Evolutionary conservation across 495 filamentous ascomycete genomes (phyloP).

Genomic region (Aspergillus indologenus): DNA sequence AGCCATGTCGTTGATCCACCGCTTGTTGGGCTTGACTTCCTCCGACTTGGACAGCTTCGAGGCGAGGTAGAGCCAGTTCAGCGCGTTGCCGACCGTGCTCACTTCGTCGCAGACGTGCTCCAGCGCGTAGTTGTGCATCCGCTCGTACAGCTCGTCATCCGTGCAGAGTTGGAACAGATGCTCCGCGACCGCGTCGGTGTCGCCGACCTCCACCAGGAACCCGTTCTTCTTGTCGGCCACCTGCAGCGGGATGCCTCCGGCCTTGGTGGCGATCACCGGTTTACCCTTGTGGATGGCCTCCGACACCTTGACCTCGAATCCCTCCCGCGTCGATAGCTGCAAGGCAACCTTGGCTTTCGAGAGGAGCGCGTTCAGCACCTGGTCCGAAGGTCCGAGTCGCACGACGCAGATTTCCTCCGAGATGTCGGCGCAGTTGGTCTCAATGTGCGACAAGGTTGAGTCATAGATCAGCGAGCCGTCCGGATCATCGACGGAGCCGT

Average conservation of each 20-base stretch:
- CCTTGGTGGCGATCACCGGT: constrained; percentile 74
- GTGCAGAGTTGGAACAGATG: constrained; percentile 70
- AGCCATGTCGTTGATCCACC: constrained; percentile 80
- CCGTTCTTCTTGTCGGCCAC: constrained; percentile 71
- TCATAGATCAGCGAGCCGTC: constrained; percentile 74
- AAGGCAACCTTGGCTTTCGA: constrained; percentile 69
- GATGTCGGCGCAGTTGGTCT: constrained; percentile 51
- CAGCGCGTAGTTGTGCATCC: constrained; percentile 66
- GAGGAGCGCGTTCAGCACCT: constrained; percentile 77
- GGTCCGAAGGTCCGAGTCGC: constrained; percentile 74
- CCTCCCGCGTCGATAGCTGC: constrained; percentile 80
- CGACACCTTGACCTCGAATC: constrained; percentile 88
- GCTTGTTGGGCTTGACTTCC: constrained; percentile 45
- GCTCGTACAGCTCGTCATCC: constrained; percentile 57
- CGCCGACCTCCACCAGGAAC: constrained; percentile 71
- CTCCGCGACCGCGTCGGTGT: constrained; percentile 67
- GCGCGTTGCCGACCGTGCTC: constrained; percentile 74
- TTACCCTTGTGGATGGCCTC: constrained; percentile 84
- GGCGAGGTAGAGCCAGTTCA: constrained; percentile 75
- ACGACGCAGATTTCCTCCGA: constrained; percentile 66
- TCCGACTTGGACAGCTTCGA: constrained; percentile 56
- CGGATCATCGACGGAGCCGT: constrained; percentile 83
- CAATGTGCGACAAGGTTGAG: constrained; percentile 62
- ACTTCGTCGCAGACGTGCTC: constrained; percentile 77
- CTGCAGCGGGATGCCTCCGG: constrained; percentile 82